Evolutionary conservation across 108 stramenopile genomes (phyloP), one percentile per base, ranked within the genome.

Genomic region (Cylindrotheca fusiformis): DNA sequence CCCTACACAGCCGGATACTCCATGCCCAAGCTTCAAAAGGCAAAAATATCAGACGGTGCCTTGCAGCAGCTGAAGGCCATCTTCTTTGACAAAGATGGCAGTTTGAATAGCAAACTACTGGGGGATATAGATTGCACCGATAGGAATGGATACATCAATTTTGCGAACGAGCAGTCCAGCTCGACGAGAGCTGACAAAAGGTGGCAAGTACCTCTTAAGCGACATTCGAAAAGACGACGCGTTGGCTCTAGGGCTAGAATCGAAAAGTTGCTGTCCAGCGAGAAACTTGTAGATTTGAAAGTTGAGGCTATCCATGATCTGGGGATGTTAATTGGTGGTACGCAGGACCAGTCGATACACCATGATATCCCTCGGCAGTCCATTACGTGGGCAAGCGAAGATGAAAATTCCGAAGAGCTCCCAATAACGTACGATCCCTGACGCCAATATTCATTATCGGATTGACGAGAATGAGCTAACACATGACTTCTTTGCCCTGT

Each of bases 291-390:
- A 1, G 24, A 49, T 45, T 14, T 62, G 1, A 22, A 55, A 6
- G 17, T 41, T 28, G 74, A 75, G 27, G 19, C 6, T 6, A 33
- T 75, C 22, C 48, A 69, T 27, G 74, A 75, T 29, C 26, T 75
- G 20, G 60, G 55, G 2, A 56, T 75, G 5, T 33, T 75, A 10
- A 58, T 75, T 29, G 74, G 74, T 8, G 74, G 74, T 6, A 75
- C 65, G 8, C 62, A 75, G 27, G 74, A 75, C 48, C 74, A 75
- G 49, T 54, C 60, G 0, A 30, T 75, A 4, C 74, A 75, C 32
- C 74, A 75, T 44, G 74, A 75, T 47, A 55, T 67, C 26, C 58
- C 74, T 19, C 67, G 74, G 10, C 66, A 69, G 25, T 55, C 28
- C 0, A 56, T 55, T 8, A 60, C 26, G 1, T 75, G 74, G 74